Evolutionary conservation across 805 yeast species (phyloP).

Genomic region (Wickerhamomyces bisporus): DNA sequence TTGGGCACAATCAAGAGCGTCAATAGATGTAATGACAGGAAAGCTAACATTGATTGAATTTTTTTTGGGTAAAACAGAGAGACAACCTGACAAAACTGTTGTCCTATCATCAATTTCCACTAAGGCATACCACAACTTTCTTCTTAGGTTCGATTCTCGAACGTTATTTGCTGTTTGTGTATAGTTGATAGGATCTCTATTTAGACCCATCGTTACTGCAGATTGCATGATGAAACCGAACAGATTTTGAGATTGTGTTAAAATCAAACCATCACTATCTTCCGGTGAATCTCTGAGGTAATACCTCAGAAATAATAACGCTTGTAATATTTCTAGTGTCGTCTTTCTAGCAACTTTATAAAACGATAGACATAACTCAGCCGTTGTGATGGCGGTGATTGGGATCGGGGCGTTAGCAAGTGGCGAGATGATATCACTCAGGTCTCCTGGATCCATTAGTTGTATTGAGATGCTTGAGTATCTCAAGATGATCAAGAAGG

Average conservation of each 20-base stretch:
- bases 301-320: conserved; percentile 32
- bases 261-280: conserved; percentile 38
- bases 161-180: conserved; percentile 7
- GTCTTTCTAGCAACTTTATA: conserved; percentile 33
- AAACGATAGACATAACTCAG: conserved; percentile 36
- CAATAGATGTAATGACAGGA: conserved; percentile 10
- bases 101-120: conserved; percentile 10
- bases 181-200: conserved; percentile 39
- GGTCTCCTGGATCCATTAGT: too few species aligned
- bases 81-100: conserved; percentile 9
- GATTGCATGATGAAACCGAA: conserved; percentile 36
- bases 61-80: conserved; percentile 2
- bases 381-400: conserved; percentile 31
- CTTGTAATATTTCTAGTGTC: conserved; percentile 37
- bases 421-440: too few species aligned
- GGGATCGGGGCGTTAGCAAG: conserved; percentile 25
- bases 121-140: conserved; percentile 17
- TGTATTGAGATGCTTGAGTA: conserved; percentile 34
- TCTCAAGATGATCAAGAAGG: conserved; percentile 35
- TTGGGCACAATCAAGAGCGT: neutral
- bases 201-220: conserved; percentile 39
- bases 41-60: conserved; percentile 9
- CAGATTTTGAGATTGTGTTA: conserved; percentile 32
- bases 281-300: conserved; percentile 42
- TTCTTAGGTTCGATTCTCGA: conserved; percentile 11